Conservation (phyloP, 2,329 filamentous ascomycete genomes). For the Furcasterigmium furcatum region DNA sequence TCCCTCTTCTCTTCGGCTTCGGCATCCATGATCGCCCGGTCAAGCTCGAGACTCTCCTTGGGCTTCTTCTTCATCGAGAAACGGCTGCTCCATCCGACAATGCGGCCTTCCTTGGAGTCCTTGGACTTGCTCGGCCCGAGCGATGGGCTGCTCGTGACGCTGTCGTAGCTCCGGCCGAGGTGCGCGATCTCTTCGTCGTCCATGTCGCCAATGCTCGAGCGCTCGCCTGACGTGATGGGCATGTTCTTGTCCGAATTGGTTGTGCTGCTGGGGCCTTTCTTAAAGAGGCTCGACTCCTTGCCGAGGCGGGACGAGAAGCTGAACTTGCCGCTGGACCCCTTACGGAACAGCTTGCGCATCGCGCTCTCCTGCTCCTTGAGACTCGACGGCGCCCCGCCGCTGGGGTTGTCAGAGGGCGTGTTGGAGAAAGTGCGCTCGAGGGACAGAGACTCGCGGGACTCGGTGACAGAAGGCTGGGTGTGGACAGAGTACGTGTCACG, state of each 20-base stretch:
- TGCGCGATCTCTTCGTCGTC: conserved; percentile 49
- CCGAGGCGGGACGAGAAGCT: conserved; percentile 54
- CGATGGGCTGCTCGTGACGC: conserved; percentile 52
- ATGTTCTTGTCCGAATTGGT: conserved; percentile 55
- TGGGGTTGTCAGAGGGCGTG: conserved; percentile 50
- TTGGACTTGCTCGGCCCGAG: conserved; percentile 48
- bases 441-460: conserved; percentile 56
- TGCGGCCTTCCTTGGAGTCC: conserved; percentile 42
- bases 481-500: conserved; percentile 55
- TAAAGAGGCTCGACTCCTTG: conserved; percentile 53
- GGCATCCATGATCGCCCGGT: conserved; percentile 18
- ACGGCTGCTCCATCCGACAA: conserved; percentile 43
- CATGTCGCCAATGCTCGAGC: conserved; percentile 55
- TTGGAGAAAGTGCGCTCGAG: conserved; percentile 55
- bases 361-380: conserved; percentile 53
- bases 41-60: conserved; percentile 54
- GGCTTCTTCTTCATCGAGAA: conserved; percentile 60
- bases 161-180: conserved; percentile 52
- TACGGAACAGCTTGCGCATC: conserved; percentile 59
- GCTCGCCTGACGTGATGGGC: conserved; percentile 40
- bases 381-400: conserved; percentile 27
- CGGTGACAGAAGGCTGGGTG: conserved; percentile 52
- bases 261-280: conserved; percentile 56
- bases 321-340: conserved; percentile 65
- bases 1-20: background rate